Percentiles rank a stretch among this genome's conserved stretches.
Evolutionary conservation across 257 asterid genomes (phyloP).

Genomic region (Eucommia ulmoides): DNA sequence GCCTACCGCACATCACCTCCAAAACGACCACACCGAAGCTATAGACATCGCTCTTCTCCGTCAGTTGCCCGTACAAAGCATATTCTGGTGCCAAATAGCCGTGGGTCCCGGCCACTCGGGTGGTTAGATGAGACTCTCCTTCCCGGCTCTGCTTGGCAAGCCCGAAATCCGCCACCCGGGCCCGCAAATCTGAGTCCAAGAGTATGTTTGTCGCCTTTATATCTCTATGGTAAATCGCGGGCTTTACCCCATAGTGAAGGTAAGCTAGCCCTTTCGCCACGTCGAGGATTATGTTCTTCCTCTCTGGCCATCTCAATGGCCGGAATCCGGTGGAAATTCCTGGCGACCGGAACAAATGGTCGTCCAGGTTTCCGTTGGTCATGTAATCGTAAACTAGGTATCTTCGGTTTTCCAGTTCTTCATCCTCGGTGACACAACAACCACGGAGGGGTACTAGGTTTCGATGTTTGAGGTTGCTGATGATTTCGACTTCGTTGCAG

Average conservation of each 20-base stretch:
- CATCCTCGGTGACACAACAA: conserved; percentile 48
- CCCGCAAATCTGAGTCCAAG: conserved; percentile 73
- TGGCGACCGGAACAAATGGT: conserved; percentile 42
- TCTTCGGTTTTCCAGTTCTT: conserved; percentile 32
- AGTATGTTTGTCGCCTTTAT: conserved; percentile 78
- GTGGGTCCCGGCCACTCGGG: conserved; percentile 88
- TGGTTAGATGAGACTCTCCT: conserved; percentile 82
- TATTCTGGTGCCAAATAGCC: conserved; percentile 92
- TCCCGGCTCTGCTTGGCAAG: conserved; percentile 59
- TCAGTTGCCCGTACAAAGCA: conserved; percentile 81
- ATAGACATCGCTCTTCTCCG: conserved; percentile 84
- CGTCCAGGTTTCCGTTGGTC: conserved; percentile 86
- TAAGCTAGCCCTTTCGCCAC: conserved; percentile 69
- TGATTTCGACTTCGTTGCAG: conserved; percentile 90
- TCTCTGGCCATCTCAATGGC: conserved; percentile 66
- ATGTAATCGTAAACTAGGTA: conserved; percentile 80
- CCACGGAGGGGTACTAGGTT: conserved; percentile 84
- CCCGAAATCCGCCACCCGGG: conserved; percentile 90
- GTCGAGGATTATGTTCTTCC: conserved; percentile 72
- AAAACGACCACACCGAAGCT: conserved; percentile 80
- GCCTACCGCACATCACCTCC: conserved; percentile 94
- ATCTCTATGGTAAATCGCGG: conserved; percentile 76
- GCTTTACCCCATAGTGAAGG: conserved; percentile 76
- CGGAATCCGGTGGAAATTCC: conserved; percentile 5
- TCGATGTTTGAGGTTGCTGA: conserved; percentile 79